Evolutionary conservation across 1,284 basidiomycete genomes (phyloP).

Genomic region (Meira nashicola): DNA sequence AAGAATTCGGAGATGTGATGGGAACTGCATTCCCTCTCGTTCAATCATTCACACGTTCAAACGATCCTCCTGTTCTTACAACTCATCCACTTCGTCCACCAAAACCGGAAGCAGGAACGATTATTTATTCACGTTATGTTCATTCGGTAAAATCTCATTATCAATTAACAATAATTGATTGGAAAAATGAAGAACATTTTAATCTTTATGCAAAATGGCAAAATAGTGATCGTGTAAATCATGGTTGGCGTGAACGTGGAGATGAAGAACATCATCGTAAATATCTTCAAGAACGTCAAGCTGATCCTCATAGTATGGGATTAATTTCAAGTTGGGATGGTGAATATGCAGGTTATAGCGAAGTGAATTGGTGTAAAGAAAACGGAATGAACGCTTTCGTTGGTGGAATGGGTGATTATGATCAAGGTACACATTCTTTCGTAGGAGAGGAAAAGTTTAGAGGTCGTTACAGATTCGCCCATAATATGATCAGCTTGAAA

Average conservation of each 20-base stretch:
- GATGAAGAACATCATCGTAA: slow-evolving; percentile 57
- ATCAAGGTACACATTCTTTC: slow-evolving; percentile 58
- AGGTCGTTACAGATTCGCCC: slow-evolving; percentile 45
- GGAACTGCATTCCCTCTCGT: slow-evolving; percentile 53
- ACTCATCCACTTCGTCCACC: slow-evolving; percentile 61
- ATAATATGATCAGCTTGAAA: slow-evolving; percentile 27
- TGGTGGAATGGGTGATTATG: slow-evolving; percentile 56
- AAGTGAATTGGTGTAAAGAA: slow-evolving; percentile 60
- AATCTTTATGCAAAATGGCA: slow-evolving; percentile 60
- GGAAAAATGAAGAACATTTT: slow-evolving; percentile 56
- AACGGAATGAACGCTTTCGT: slow-evolving; percentile 38
- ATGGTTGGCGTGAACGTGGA: slow-evolving; percentile 60
- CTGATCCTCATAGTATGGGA: slow-evolving; percentile 57
- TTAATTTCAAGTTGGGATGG: slow-evolving; percentile 61
- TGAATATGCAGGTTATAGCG: slow-evolving; percentile 60
- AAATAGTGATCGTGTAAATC: slow-evolving; percentile 59
- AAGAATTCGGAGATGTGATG: slow-evolving; percentile 7
- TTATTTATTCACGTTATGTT: slow-evolving; percentile 59
- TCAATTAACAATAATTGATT: slow-evolving; percentile 57
- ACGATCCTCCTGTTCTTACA: slow-evolving; percentile 57
- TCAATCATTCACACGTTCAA: slow-evolving; percentile 56
- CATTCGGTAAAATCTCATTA: slow-evolving; percentile 56
- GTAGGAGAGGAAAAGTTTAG: slow-evolving; percentile 59
- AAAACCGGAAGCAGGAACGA: slow-evolving; percentile 57
- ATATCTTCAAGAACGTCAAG: slow-evolving; percentile 56